These are phyloP conservation scores for Raffaelea albimanens DNA, from an alignment of 2,329 filamentous ascomycete species.

Conservation along the genomic window DNA sequence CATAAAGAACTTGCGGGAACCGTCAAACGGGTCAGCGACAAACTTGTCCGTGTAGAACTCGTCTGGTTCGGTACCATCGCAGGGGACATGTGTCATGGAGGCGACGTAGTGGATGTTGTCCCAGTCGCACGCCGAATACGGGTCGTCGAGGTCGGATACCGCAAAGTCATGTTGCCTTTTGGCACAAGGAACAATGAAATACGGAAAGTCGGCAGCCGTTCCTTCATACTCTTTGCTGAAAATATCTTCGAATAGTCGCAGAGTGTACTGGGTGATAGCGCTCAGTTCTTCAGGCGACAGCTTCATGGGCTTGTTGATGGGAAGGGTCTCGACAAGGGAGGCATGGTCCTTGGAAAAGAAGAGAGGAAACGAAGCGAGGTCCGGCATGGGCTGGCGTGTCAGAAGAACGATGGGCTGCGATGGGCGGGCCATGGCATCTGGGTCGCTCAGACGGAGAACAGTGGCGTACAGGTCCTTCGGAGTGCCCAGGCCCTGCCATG, in stretches of 20 bases:
- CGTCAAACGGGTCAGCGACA: constrained; percentile 48
- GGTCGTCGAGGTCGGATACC: constrained; percentile 7
- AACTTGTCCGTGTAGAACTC: constrained; percentile 44
- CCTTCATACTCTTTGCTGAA: constrained; percentile 81
- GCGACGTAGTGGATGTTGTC: constrained; percentile 14
- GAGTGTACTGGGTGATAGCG: constrained; percentile 60
- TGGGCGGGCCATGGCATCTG: constrained; percentile 43
- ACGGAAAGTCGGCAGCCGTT: constrained; percentile 57
- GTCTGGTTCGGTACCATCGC: constrained; percentile 32
- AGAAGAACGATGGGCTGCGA: constrained; percentile 62
- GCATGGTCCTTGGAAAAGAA: constrained; percentile 57
- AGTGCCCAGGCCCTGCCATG: constrained; percentile 51
- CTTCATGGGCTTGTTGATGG: constrained; percentile 32
- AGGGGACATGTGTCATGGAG: constrained; percentile 21
- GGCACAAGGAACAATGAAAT: constrained; percentile 63
- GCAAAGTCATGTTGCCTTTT: constrained; percentile 18
- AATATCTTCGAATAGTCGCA: constrained; percentile 69
- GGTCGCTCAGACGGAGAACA: constrained; percentile 47
- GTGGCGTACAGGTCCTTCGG: constrained; percentile 52
- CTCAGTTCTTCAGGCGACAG: constrained; percentile 34
- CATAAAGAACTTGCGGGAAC: constrained; percentile 53
- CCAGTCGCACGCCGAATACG: constrained; percentile 50
- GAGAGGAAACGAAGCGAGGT: constrained; percentile 58
- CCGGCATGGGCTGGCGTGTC: constrained; percentile 55
- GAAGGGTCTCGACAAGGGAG: constrained; percentile 45